Percentiles rank a stretch among this genome's conserved stretches.
Conservation (phyloP, 2,329 filamentous ascomycete genomes). For the Xylaria sp. region DNA sequence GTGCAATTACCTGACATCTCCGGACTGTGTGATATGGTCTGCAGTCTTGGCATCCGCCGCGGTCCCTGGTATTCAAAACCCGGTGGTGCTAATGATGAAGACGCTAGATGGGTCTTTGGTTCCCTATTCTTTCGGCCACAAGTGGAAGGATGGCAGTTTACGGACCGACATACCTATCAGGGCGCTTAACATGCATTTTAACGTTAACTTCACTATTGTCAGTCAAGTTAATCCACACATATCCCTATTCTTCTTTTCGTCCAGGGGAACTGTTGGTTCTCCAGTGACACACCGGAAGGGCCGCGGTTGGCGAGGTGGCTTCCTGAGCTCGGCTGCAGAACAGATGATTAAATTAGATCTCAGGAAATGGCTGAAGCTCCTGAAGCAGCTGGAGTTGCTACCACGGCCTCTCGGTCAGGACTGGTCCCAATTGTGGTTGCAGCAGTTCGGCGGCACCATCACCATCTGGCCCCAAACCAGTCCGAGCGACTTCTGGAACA, state of each 20-base stretch:
- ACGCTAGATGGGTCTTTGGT: conserved; percentile 73
- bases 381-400: conserved; percentile 88
- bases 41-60: conserved; percentile 93
- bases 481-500: conserved; percentile 79
- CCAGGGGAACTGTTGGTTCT: conserved; percentile 84
- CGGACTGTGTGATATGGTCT: conserved; percentile 98
- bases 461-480: conserved; percentile 92
- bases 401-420: conserved; percentile 91
- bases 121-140: conserved; percentile 96
- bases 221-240: conserved; percentile 93
- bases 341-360: conserved; percentile 96
- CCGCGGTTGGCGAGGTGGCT: conserved; percentile 93
- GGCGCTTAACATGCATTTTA: conserved; percentile 93
- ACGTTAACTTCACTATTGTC: conserved; percentile 95
- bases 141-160: conserved; percentile 97
- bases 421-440: conserved; percentile 95
- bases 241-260: conserved; percentile 98
- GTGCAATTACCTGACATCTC: conserved; percentile 91
- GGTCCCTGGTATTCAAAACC: conserved; percentile 93
- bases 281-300: conserved; percentile 93
- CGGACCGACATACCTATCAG: conserved; percentile 95
- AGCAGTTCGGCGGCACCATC: conserved; percentile 90
- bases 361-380: conserved; percentile 95
- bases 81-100: conserved; percentile 92
- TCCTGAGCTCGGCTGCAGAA: conserved; percentile 87